A percentile compares a stretch with the other conserved stretches of the same genome.
phyloP scores from a whole-genome alignment of 2,329 filamentous ascomycete genomes.

The Aspergillus sp. region DNA sequence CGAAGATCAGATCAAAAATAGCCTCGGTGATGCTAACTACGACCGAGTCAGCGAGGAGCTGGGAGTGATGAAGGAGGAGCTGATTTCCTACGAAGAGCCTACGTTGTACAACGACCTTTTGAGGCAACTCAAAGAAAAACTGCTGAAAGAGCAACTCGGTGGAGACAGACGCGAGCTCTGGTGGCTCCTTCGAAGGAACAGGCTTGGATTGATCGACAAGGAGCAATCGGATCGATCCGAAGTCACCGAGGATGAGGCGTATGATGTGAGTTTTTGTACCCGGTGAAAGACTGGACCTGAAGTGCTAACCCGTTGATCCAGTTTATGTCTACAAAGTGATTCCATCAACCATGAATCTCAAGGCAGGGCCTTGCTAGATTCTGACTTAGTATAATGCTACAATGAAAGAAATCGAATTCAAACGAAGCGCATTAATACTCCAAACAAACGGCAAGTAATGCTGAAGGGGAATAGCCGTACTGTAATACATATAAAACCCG shows the following conservation, averaged over 20 bases:
- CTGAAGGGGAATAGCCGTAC: neutral
- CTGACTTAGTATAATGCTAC: too few species aligned
- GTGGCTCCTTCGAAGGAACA: conserved; percentile 64
- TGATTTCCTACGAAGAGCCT: conserved; percentile 71
- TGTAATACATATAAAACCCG: too few species aligned
- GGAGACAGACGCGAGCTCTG: conserved; percentile 80
- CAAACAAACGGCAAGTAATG: neutral
- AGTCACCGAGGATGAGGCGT: conserved; percentile 67
- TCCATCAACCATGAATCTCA: neutral
- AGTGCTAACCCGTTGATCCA: conserved; percentile 1
- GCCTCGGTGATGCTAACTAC: conserved; percentile 72
- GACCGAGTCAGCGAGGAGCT: conserved; percentile 70
- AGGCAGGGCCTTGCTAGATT: too few species aligned
- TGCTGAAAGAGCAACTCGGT: conserved; percentile 65
- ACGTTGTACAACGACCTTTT: conserved; percentile 72
- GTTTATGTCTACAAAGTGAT: conserved; percentile 13
- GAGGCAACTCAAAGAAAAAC: conserved; percentile 63
- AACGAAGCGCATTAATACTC: neutral
- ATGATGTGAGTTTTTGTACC: conserved; percentile 36
- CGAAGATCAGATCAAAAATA: conserved; percentile 62
- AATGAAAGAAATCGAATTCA: too few species aligned
- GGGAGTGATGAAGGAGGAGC: conserved; percentile 70
- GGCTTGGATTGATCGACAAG: conserved; percentile 68
- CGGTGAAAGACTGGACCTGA: neutral
- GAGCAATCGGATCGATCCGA: conserved; percentile 59